Evolutionary conservation across 2,329 filamentous ascomycete species (phyloP).

Genomic region (Cordyceps tenuipes): DNA sequence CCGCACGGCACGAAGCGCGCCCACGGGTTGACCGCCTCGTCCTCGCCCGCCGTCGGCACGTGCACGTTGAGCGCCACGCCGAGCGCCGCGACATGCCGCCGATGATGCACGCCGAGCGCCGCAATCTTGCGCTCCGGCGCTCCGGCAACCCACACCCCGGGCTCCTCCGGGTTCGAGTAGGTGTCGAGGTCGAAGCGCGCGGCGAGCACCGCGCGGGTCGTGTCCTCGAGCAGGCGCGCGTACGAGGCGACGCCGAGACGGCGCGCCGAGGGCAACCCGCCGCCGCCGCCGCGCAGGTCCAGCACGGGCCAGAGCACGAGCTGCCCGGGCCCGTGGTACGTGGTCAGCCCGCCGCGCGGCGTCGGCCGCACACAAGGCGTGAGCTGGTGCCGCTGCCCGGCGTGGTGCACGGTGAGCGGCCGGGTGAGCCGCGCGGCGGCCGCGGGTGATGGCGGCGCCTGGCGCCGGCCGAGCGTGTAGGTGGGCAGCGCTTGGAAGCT

Average conservation of each 20-base stretch:
- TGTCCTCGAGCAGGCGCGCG: slow-evolving; percentile 68
- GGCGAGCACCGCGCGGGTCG: slow-evolving; percentile 58
- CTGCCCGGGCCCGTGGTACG: slow-evolving; percentile 92
- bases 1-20: slow-evolving; percentile 83
- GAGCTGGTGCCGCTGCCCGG: slow-evolving; percentile 26
- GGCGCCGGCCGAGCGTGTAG: slow-evolving; percentile 84
- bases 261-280: too few species aligned
- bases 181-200: slow-evolving; percentile 50
- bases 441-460: slow-evolving; percentile 40
- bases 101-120: slow-evolving; percentile 83
- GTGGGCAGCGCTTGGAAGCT: slow-evolving; percentile 77
- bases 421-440: slow-evolving; percentile 38
- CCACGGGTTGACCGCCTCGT: slow-evolving; percentile 41
- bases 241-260: slow-evolving; percentile 65
- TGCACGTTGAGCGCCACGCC: slow-evolving; percentile 75
- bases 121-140: slow-evolving; percentile 63
- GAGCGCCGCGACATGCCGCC: slow-evolving; percentile 74
- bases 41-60: slow-evolving; percentile 40
- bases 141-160: slow-evolving; percentile 69
- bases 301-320: slow-evolving; percentile 85
- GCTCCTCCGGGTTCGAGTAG: slow-evolving; percentile 58
- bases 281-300: slow-evolving; percentile 65
- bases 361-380: slow-evolving; percentile 59
- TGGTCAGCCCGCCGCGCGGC: slow-evolving; percentile 81
- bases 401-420: slow-evolving; percentile 27